Evolutionary conservation across 1,284 basidiomycete species (phyloP).

Genomic region (Ceratobasidium sp.): DNA sequence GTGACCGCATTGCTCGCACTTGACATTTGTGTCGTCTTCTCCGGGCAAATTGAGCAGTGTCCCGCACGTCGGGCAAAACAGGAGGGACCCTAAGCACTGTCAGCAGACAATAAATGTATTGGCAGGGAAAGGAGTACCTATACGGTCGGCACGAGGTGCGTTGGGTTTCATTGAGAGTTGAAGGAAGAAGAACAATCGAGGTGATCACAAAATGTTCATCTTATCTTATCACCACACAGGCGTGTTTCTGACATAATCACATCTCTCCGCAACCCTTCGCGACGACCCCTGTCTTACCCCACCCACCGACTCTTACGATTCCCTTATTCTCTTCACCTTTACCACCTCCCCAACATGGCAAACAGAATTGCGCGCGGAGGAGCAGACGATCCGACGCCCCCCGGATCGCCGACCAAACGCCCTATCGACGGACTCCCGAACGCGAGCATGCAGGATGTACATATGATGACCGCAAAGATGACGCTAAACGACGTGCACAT

Average conservation of each 20-base stretch:
- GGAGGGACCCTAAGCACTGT: slow-evolving; percentile 74
- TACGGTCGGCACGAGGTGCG: slow-evolving; percentile 33
- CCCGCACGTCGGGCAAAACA: slow-evolving; percentile 95
- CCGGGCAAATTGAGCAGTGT: slow-evolving; percentile 87
- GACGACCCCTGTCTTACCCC: slow-evolving; percentile 13
- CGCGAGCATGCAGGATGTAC: slow-evolving; percentile 26
- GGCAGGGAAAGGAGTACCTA: not conserved
- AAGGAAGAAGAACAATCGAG: not conserved
- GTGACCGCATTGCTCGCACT: slow-evolving; percentile 89
- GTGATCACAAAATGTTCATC: slow-evolving; percentile 33
- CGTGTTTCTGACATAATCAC: slow-evolving; percentile 25
- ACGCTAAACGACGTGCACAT: slow-evolving; percentile 39
- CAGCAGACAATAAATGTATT: slow-evolving; percentile 1
- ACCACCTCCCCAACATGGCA: not conserved
- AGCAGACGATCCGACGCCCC: not conserved
- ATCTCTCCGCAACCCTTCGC: slow-evolving; percentile 22
- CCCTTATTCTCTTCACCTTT: not conserved
- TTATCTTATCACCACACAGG: slow-evolving; percentile 28
- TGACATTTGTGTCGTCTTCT: slow-evolving; percentile 81
- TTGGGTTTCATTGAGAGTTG: not conserved
- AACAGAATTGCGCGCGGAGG: not conserved
- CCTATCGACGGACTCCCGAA: slow-evolving; percentile 31
- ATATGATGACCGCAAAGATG: slow-evolving; percentile 40
- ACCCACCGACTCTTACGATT: slow-evolving; percentile 8
- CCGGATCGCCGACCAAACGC: slow-evolving; percentile 33